Evolutionary conservation across 1,284 basidiomycete species (phyloP), one percentile per base, ranked within the genome.

Genomic region (Testicularia cyperi): DNA sequence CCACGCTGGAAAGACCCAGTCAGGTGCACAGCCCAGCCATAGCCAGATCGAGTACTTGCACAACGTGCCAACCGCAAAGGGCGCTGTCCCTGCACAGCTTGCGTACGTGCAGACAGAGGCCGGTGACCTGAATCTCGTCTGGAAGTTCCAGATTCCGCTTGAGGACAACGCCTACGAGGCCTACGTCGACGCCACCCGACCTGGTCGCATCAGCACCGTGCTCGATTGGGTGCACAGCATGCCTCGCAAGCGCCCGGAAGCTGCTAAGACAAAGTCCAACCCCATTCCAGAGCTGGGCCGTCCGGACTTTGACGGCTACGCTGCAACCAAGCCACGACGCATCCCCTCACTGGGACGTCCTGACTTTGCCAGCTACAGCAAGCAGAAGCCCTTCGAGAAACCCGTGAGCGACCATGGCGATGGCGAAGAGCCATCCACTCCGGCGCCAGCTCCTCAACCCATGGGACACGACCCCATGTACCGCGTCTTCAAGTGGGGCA

Each of bases 151-250:
- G 31, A 55, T 70, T 15, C 54, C 63, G 21, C 62, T 69, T 24
- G 57, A 69, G 27, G 58, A 67, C 49, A 70, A 70, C 26, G 48
- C 47, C 12, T 70, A 70, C 45, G 63, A 70, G 48, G 60, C 58
- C 7, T 69, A 65, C 18, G 63, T 68, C 29, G 66, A 70, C 35
- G 66, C 65, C 21, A 46, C 47, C 38, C 47, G 43, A 6, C 55
- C 51, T n/a, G 66, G 57, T 9, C 52, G 52, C 44, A 60, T 67
- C 32, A 61, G 44, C 34, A 38, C 52, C n/a, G 65, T 63, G 2
- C 45, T 57, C 31, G 68, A 70, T 38, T 70, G 68, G 68, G 64
- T 66, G 33, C 53, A 65, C 40, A 49, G 49, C 49, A 56, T 61
- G 55, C 54, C 61, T n/a, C 40, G 48, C 8, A 47, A 39, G 23